phyloP scores from a whole-genome alignment of 2,329 filamentous ascomycete species.

The Colletotrichum gigasporum region DNA sequence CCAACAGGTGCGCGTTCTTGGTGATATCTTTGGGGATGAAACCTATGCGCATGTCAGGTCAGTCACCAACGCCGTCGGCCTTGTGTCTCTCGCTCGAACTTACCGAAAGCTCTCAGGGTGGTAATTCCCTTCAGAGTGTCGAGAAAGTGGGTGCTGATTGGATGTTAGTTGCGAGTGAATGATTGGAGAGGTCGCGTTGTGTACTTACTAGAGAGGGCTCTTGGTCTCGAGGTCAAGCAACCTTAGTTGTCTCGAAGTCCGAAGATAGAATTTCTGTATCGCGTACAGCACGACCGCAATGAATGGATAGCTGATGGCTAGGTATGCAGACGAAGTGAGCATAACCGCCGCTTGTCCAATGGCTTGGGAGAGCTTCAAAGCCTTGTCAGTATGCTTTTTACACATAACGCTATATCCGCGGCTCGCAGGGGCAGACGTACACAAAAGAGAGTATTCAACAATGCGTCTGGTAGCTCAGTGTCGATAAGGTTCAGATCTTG shows the following conservation, averaged over 20 bases:
- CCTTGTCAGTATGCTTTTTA: too few species aligned
- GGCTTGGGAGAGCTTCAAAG: constrained; percentile 31
- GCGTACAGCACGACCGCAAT: neutral
- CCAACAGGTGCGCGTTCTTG: constrained; percentile 52
- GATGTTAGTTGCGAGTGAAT: neutral
- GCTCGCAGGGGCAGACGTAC: too few species aligned
- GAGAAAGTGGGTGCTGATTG: constrained; percentile 48
- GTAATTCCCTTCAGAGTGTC: constrained; percentile 58
- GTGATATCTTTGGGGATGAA: too few species aligned
- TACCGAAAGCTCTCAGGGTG: constrained; percentile 65
- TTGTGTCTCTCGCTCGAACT: too few species aligned
- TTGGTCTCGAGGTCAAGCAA: constrained; percentile 53
- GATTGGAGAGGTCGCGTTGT: neutral
- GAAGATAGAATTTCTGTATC: constrained; percentile 54
- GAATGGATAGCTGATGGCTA: constrained; percentile 48
- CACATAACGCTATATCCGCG: too few species aligned
- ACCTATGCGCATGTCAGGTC: too few species aligned
- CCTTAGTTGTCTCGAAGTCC: constrained; percentile 53
- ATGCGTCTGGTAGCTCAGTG: constrained; percentile 44
- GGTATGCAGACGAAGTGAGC: constrained; percentile 50
- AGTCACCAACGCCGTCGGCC: too few species aligned
- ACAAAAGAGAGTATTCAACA: constrained; percentile 47
- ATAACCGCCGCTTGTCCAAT: constrained; percentile 57
- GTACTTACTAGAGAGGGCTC: constrained; percentile 40
- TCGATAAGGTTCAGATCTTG: constrained; percentile 55